These are phyloP conservation scores for Zasmidium citrigriseum DNA, from an alignment of 2,329 filamentous ascomycete genomes.

Conservation along the genomic window DNA sequence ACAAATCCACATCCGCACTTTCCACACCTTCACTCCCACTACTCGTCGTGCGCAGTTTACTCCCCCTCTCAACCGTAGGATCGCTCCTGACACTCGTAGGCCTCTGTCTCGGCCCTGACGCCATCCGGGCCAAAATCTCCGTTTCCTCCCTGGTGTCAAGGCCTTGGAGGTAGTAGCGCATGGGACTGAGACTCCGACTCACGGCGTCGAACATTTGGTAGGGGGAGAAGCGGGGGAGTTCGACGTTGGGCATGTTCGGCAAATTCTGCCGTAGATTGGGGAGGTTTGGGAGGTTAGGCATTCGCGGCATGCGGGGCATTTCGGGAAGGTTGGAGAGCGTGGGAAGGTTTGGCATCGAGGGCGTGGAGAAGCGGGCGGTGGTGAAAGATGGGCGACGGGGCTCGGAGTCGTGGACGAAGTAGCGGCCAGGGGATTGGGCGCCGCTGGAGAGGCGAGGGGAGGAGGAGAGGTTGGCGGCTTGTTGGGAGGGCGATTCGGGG, in stretches of 20 bases:
- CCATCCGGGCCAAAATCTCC: conserved; percentile 1
- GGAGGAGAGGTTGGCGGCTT: conserved; percentile 17
- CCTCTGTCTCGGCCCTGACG: no score
- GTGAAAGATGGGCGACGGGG: conserved; percentile 30
- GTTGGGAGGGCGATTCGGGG: conserved; percentile 14
- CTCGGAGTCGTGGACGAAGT: conserved; percentile 34
- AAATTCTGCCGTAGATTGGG: conserved; percentile 9
- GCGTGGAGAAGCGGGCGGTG: conserved; percentile 27
- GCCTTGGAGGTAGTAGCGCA: conserved; percentile 46
- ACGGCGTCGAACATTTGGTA: conserved; percentile 51
- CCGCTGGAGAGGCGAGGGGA: conserved; percentile 23
- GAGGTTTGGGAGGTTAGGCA: conserved; percentile 33
- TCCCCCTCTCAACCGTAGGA: conserved; percentile 5
- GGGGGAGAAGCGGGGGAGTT: conserved; percentile 43
- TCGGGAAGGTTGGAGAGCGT: conserved; percentile 22
- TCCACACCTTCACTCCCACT: conserved; percentile 20
- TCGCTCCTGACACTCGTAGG: conserved; percentile 19
- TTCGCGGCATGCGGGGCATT: conserved; percentile 26
- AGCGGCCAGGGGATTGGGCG: conserved; percentile 32
- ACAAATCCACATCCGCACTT: conserved; percentile 31
- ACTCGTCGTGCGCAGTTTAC: conserved; percentile 16
- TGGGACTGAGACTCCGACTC: conserved; percentile 45
- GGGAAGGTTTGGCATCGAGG: conserved; percentile 32
- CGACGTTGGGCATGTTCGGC: conserved; percentile 33
- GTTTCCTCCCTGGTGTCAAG: conserved; percentile 27